Evolutionary conservation across 225 moss, liverwort and hornwort species (phyloP).

Genomic region (Bryum argenteum): DNA sequence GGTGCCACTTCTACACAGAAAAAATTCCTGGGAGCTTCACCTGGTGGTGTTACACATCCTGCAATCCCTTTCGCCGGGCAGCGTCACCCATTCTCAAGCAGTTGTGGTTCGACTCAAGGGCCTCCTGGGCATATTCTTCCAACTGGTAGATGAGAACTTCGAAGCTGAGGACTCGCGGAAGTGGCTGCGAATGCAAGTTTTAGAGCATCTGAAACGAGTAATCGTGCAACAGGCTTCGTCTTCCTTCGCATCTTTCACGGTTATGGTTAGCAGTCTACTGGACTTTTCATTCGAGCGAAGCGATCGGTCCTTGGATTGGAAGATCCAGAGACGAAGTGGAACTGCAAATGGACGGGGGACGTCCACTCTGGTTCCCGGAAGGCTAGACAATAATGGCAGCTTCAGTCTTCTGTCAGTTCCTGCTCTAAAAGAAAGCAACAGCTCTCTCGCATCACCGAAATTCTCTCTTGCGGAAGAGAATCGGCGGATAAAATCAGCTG

Average conservation of each 20-base stretch:
- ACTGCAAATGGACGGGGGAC: constrained; percentile 56
- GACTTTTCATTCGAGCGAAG: constrained; percentile 89
- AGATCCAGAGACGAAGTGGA: constrained; percentile 53
- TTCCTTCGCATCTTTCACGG: constrained; percentile 72
- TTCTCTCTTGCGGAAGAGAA: constrained; percentile 72
- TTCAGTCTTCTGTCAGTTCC: constrained; percentile 61
- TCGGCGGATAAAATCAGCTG: constrained; percentile 70
- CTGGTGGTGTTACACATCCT: constrained; percentile 75
- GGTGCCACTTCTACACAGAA: constrained; percentile 70
- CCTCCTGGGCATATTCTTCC: constrained; percentile 74
- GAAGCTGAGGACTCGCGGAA: constrained; percentile 33
- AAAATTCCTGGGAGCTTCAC: constrained; percentile 76
- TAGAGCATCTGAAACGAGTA: constrained; percentile 90
- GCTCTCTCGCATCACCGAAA: constrained; percentile 40
- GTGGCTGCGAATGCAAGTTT: constrained; percentile 72
- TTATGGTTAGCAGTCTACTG: constrained; percentile 88
- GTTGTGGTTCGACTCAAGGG: constrained; percentile 83
- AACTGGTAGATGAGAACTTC: constrained; percentile 58
- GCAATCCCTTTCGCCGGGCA: constrained; percentile 63
- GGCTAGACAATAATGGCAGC: constrained; percentile 71
- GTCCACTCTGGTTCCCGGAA: constrained; percentile 66
- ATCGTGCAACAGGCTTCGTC: constrained; percentile 79
- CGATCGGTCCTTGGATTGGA: constrained; percentile 47
- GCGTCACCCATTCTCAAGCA: constrained; percentile 67
- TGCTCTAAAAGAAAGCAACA: constrained; percentile 36